Base-by-base conservation (phyloP, 306 rosid genomes). In the Dryas octopetala region DNA sequence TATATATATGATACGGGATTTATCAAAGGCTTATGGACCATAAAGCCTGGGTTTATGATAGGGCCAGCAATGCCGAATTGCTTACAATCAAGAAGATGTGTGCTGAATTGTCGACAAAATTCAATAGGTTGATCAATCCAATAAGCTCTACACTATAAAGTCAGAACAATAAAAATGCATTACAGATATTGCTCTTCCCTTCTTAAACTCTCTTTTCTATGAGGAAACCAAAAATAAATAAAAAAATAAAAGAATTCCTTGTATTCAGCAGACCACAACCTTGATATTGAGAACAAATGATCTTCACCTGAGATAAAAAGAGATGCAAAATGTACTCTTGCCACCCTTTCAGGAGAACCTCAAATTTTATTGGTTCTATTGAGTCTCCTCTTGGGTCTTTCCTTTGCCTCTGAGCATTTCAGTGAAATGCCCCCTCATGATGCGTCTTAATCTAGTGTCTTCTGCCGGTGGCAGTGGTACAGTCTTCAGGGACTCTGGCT, bases 351-450 rank as follows among this genome's bases (percentile, higher is more conserved):
- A 38, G 5, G 16, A 4, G 6, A 50, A 63, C 19, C 32, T 50
- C 51, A 59, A 68, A 64, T 43, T 73, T 81, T 78, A 87, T 50
- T 85, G 85, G 85, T 79, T 79, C 47, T 75, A 2, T 1, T 32
- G 88, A 75, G 83, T 75, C 44, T 90, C 96, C 43, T 92, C 99
- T 66, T 59, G 92, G 71, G 83, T 66, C 82, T 89, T 95, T 49
- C 61, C 87, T 85, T 90, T 92, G 76, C 89, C 91, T 7, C 99
- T 86, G 66, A 95, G 89, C 97, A 95, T 92, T 19, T 92, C 97
- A 0, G 97, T 70, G 80, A 95, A 95, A 85, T 86, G 83, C 73
- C 99, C 99, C 75, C 92, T 62, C 99, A 95, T 95, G 80, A 95
- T 92, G 62, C 97, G 89, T 87, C 86, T 79, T 76, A 95, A 90